Conservation (phyloP, 2,329 filamentous ascomycete species). For the Verruconis gallopava region DNA sequence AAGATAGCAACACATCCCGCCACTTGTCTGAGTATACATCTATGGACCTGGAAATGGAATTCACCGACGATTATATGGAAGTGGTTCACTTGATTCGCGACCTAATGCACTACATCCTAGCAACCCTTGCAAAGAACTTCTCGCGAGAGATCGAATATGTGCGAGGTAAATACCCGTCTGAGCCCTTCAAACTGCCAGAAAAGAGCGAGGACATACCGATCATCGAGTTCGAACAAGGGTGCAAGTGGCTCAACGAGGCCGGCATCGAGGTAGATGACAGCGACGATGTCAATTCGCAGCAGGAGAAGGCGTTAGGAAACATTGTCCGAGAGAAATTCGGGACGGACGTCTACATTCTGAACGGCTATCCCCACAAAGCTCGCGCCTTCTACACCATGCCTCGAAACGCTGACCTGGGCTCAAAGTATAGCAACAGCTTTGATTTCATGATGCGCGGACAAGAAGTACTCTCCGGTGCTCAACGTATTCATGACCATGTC, state of each 20-base stretch:
- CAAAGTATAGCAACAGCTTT: constrained; percentile 46
- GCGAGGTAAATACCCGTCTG: constrained; percentile 61
- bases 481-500: constrained; percentile 51
- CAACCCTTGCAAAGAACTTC: constrained; percentile 54
- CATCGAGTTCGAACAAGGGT: constrained; percentile 65
- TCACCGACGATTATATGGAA: constrained; percentile 65
- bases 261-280: constrained; percentile 64
- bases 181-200: constrained; percentile 63
- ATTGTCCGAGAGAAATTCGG: constrained; percentile 79
- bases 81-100: constrained; percentile 60
- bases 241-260: constrained; percentile 63
- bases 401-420: constrained; percentile 38
- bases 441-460: constrained; percentile 61
- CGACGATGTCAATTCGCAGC: constrained; percentile 65
- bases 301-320: constrained; percentile 79
- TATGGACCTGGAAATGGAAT: constrained; percentile 84
- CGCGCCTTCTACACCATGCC: constrained; percentile 89
- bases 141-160: constrained; percentile 60
- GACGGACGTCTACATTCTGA: constrained; percentile 92
- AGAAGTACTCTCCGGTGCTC: constrained; percentile 54
- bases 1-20: constrained; percentile 71
- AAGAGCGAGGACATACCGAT: constrained; percentile 56
- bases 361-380: constrained; percentile 85
- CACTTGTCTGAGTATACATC: constrained; percentile 85
- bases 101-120: constrained; percentile 68